Evolutionary conservation across 352 stramenopile species (phyloP).

Genomic region (Globisporangium camurandrum): DNA sequence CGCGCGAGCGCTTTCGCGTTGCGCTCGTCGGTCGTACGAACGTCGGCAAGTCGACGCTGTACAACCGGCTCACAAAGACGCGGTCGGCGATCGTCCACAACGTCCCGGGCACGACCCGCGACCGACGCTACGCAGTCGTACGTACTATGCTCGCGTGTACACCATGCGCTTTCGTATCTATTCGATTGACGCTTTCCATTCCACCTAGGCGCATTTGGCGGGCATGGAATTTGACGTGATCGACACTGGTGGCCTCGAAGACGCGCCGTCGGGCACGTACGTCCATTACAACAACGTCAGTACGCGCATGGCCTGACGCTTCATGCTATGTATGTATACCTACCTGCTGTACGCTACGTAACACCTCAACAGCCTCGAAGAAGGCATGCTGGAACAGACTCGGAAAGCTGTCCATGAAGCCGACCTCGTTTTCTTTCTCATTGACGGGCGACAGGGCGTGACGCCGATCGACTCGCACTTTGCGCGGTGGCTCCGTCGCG

Average conservation of each 20-base stretch:
- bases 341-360: not conserved
- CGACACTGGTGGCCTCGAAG: constrained; percentile 73
- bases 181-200: too few relatives aligned
- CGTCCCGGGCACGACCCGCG: constrained; percentile 69
- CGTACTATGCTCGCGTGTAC: too few relatives aligned
- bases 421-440: constrained; percentile 73
- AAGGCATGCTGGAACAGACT: constrained; percentile 78
- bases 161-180: too few relatives aligned
- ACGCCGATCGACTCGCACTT: constrained; percentile 80
- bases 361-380: constrained; percentile 30
- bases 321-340: not conserved
- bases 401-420: constrained; percentile 66
- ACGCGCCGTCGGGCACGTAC: constrained; percentile 48
- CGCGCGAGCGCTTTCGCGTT: constrained; percentile 55
- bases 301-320: not conserved
- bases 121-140: constrained; percentile 59
- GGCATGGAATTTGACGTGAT: constrained; percentile 78
- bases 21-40: constrained; percentile 80
- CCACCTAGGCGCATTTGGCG: constrained; percentile 32
- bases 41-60: constrained; percentile 82
- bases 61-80: constrained; percentile 77
- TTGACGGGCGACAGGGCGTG: constrained; percentile 70
- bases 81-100: constrained; percentile 78
- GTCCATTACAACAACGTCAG: constrained; percentile 1
- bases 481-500: constrained; percentile 56